phyloP scores from a whole-genome alignment of 345 rosid species.

The Lumnitzera littorea region DNA sequence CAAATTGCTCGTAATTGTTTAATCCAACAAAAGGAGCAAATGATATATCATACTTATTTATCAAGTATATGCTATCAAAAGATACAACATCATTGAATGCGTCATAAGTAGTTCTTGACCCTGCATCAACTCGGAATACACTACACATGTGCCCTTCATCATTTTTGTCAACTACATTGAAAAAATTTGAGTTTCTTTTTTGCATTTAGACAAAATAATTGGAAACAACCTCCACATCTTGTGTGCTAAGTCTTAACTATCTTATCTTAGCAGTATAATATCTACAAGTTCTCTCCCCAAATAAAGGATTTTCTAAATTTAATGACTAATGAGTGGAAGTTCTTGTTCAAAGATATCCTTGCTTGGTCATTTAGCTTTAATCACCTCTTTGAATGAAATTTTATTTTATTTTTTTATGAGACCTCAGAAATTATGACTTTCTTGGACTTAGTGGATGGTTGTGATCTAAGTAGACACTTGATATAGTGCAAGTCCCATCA shows the following conservation, averaged over 20 bases:
- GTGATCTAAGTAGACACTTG: slow-evolving; percentile 9
- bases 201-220: slow-evolving; percentile 35
- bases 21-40: slow-evolving; percentile 37
- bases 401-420: background rate
- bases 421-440: background rate
- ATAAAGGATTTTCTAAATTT: slow-evolving; percentile 23
- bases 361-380: slow-evolving; percentile 4
- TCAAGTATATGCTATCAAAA: slow-evolving; percentile 38
- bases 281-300: slow-evolving; percentile 13
- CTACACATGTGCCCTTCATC: slow-evolving; percentile 38
- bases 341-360: slow-evolving; percentile 1
- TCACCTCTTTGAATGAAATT: slow-evolving; percentile 5
- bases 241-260: slow-evolving; percentile 38
- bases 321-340: slow-evolving; percentile 10
- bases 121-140: slow-evolving; percentile 38
- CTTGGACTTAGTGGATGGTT: slow-evolving; percentile 10
- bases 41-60: slow-evolving; percentile 31
- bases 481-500: slow-evolving; percentile 5
- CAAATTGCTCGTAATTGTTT: slow-evolving; percentile 50
- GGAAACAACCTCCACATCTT: slow-evolving; percentile 39
- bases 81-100: slow-evolving; percentile 37
- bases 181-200: slow-evolving; percentile 36
- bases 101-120: slow-evolving; percentile 34
- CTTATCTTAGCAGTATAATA: slow-evolving; percentile 12
- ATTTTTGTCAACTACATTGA: slow-evolving; percentile 44